Evolutionary conservation across 352 stramenopile species (phyloP), one percentile per base, ranked within the genome.

Genomic region (Globisporangium abappressorium): DNA sequence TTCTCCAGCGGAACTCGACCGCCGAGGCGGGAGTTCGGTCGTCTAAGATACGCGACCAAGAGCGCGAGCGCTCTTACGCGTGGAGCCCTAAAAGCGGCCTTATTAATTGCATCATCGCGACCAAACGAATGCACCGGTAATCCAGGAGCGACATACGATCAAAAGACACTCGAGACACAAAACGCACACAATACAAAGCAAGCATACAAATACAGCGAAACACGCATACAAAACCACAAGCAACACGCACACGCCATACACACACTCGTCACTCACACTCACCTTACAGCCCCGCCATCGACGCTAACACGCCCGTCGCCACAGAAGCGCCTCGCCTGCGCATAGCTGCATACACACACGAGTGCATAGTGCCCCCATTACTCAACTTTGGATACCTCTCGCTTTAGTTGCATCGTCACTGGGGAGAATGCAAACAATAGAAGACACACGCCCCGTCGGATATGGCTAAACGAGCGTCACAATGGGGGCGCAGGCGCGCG

Each of bases 41-140:
- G 46, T 41, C 49, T 46, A 38, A 41, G 51, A 68, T 43, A 30
- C 34, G 22, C 54, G 28, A 41, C 54, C 54, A 59, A n/a, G 30
- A 59, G 54, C 26, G 28, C 30, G 47, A 4, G 20, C 20, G 7
- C 28, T 28, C 34, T 49, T 36, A 56, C 36, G 36, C 51, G 15
- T 15, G 28, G 24, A 34, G 57, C 59, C 34, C 72, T 78, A 75
- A 78, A 73, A 72, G 69, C 72, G 72, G 72, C 72, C 72, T 78
- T 75, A 78, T 67, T 62, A 49, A 60, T 75, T 62, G 22, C 72
- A 73, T 78, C 72, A 65, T 67, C 4, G 72, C 72, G 57, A 55
- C 54, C 55, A 57, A 57, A 26, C 3, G 51, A 33, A 18, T 20
- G n/a, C 15, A 11, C 24, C 24, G 12, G 6, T 5, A 12, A 36